Evolutionary conservation across 2,329 filamentous ascomycete genomes (phyloP), one percentile per base, ranked within the genome.

Genomic region (Akanthomyces uredinophilus): DNA sequence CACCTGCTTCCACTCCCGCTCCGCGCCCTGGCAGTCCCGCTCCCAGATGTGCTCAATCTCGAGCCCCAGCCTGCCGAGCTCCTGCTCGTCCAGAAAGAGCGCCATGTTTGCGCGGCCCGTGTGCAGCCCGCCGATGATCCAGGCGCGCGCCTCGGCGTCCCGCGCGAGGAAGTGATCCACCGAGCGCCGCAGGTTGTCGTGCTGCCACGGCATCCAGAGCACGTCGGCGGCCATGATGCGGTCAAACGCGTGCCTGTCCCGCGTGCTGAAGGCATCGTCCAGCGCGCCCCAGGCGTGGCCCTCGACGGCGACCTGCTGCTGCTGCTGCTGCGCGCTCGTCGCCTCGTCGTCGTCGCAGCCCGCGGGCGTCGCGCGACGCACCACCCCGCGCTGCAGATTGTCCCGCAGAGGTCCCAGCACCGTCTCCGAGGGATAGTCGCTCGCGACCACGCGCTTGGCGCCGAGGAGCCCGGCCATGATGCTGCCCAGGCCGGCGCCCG

Each of bases 221-320:
- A 88, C 91, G 73, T 92, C 88, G 65, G 87, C 86, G 0, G 85
- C 86, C n/a, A 91, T 74, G 46, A 92, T 78, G 62, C 86, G 81
- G 51, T 84, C 84, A 69, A 87, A 90, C 1, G 70, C 70, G 63
- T 73, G 73, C 44, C 66, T 66, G 32, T 35, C 32, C 32, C 63
- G 68, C 43, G 62, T 58, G 63, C 68, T 67, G 39, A 75, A 70
- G 8, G 78, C 29, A 27, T 71, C 68, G 16, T 72, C 68, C 0
- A 66, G 58, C 1, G 84, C 80, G 7, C 88, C 87, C 88, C 89
- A 91, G 43, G 78, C 74, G 68, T 91, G 88, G 1, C 86, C 87
- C 56, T 82, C 70, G 5, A 90, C 80, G 0, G 71, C 64, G 3
- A 85, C 70, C 8, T 64, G 65, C 32, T 32, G 29, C 29, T 32